Conservation (phyloP, 768 basidiomycete species). For the Lactifluus subvellereus region DNA sequence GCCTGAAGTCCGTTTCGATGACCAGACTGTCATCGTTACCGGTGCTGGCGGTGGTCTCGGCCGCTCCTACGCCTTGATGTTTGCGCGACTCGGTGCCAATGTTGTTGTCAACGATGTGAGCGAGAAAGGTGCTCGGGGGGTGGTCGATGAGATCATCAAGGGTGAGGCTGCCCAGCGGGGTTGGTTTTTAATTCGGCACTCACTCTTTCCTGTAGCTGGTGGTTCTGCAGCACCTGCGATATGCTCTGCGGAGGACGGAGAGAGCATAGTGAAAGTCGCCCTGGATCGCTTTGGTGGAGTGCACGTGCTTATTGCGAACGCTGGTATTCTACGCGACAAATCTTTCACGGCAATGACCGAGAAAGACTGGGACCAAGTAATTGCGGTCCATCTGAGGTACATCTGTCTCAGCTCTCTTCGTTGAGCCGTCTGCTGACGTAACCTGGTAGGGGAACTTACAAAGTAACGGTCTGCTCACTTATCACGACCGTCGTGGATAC, state of each 20-base stretch:
- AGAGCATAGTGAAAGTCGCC: constrained; percentile 80
- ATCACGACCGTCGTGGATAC: background rate
- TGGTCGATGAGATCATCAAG: constrained; percentile 81
- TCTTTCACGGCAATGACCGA: constrained; percentile 86
- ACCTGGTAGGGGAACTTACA: constrained; percentile 67
- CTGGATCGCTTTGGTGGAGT: constrained; percentile 83
- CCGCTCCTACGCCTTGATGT: constrained; percentile 88
- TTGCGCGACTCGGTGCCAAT: constrained; percentile 87
- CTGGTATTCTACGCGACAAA: constrained; percentile 91
- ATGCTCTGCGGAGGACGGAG: constrained; percentile 88
- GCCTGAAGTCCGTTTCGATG: constrained; percentile 72
- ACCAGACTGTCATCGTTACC: constrained; percentile 89
- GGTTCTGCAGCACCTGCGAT: constrained; percentile 82
- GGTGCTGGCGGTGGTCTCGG: constrained; percentile 95
- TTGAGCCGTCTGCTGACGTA: constrained; percentile 2
- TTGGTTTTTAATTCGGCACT: background rate
- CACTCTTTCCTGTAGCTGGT: constrained; percentile 48
- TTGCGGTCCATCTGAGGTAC: constrained; percentile 75
- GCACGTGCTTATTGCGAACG: constrained; percentile 87
- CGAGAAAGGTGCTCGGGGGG: constrained; percentile 73
- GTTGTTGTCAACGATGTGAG: constrained; percentile 95
- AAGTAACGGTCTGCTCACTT: constrained; percentile 38
- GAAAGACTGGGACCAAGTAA: constrained; percentile 90
- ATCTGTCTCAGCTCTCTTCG: background rate
- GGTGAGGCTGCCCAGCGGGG: constrained; percentile 38